phyloP scores from a whole-genome alignment of 805 yeast genomes.

The Starmerella lactis-condensi region DNA sequence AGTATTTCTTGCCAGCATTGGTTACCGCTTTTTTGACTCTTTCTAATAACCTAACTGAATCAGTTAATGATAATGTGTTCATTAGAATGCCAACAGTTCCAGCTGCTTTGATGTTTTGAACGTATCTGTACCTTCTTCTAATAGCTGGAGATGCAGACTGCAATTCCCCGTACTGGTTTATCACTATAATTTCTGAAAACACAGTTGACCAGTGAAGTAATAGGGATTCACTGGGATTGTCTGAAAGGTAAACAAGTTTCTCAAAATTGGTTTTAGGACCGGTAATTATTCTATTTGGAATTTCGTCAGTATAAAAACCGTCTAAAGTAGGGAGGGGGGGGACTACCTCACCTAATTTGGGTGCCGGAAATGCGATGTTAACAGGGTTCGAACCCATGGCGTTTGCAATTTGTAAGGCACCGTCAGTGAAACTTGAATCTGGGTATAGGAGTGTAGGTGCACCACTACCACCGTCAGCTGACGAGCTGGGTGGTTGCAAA shows the following conservation, averaged over 20 bases:
- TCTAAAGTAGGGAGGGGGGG: constrained; percentile 6
- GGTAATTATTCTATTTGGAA: constrained; percentile 3
- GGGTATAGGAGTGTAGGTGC: constrained; percentile 48
- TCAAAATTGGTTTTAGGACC: no score
- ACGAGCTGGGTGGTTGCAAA: background rate
- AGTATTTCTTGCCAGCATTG: constrained; percentile 73
- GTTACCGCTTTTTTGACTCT: constrained; percentile 41
- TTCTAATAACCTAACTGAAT: constrained; percentile 50
- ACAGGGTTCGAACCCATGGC: no score
- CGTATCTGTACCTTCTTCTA: constrained; percentile 64
- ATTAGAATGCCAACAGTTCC: constrained; percentile 83
- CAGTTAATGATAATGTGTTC: constrained; percentile 67
- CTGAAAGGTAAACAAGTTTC: constrained; percentile 17
- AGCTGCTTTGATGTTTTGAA: constrained; percentile 79
- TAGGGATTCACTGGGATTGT: constrained; percentile 60
- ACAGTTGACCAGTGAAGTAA: constrained; percentile 56
- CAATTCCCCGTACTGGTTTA: constrained; percentile 5
- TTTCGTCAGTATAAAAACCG: background rate
- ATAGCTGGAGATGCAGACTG: constrained; percentile 44
- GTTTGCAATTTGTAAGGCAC: constrained; percentile 22
- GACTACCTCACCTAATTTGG: constrained; percentile 11
- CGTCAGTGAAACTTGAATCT: constrained; percentile 45
- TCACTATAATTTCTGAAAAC: constrained; percentile 24
- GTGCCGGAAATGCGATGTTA: constrained; percentile 18
- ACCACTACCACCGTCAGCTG: constrained; percentile 2